Percentiles rank a stretch among this genome's conserved stretches.
These are phyloP conservation scores for Brassica juncea DNA, from an alignment of 345 rosid genomes.

Conservation along the genomic window DNA sequence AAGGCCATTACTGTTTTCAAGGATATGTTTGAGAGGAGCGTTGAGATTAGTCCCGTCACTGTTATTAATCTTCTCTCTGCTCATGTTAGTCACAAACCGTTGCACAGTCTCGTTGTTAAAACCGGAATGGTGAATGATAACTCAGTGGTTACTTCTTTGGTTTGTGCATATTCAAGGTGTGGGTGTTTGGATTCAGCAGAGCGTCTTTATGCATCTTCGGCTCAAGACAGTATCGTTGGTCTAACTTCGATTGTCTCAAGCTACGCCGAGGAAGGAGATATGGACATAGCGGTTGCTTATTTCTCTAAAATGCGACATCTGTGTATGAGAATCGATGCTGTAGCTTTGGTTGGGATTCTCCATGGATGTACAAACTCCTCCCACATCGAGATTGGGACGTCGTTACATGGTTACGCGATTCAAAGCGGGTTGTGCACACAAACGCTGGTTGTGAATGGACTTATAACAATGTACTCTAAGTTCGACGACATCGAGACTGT, in stretches of 20 bases:
- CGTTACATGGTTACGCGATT: conserved; percentile 62
- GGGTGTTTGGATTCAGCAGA: conserved; percentile 55
- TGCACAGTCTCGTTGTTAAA: conserved; percentile 64
- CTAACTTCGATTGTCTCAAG: conserved; percentile 67
- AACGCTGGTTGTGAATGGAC: conserved; percentile 62
- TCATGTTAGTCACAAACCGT: conserved; percentile 45
- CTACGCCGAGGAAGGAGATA: conserved; percentile 62
- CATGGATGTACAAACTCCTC: conserved; percentile 54
- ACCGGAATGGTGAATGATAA: conserved; percentile 49
- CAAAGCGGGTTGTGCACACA: conserved; percentile 58
- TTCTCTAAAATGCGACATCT: conserved; percentile 51
- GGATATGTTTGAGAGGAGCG: conserved; percentile 47
- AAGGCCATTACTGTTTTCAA: conserved; percentile 57
- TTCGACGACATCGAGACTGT: conserved; percentile 53
- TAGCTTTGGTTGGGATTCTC: conserved; percentile 71
- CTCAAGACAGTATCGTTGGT: conserved; percentile 54
- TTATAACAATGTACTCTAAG: conserved; percentile 74
- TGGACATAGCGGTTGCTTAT: conserved; percentile 42
- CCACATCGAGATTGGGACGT: conserved; percentile 46
- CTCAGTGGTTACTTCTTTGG: conserved; percentile 61
- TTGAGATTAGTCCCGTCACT: conserved; percentile 57
- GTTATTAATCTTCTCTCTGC: conserved; percentile 62
- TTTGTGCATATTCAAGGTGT: conserved; percentile 59
- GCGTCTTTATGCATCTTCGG: conserved; percentile 47
- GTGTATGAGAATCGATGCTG: conserved; percentile 64